A percentile compares a stretch with the other conserved stretches of the same genome.
Evolutionary conservation across 1,284 basidiomycete genomes (phyloP).

Genomic region (Vanrija humicola): DNA sequence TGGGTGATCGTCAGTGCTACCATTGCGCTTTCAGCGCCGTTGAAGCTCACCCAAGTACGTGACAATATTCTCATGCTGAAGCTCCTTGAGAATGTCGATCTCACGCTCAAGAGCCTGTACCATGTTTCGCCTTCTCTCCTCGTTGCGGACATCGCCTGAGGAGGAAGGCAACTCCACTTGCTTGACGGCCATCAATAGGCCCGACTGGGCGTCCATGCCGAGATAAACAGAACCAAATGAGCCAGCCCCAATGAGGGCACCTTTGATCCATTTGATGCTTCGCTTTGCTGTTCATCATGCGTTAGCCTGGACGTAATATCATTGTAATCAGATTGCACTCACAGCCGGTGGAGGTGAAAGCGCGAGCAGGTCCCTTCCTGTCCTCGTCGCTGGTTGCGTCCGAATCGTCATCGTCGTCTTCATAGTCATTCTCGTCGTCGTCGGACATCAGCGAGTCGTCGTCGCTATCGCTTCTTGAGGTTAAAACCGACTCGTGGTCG

Average conservation of each 20-base stretch:
- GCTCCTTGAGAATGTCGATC: conserved; percentile 89
- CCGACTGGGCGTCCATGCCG: conserved; percentile 92
- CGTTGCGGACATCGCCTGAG: conserved; percentile 71
- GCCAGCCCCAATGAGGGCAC: conserved; percentile 93
- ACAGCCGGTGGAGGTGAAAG: conserved; percentile 64
- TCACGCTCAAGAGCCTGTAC: conserved; percentile 90
- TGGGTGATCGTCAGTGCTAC: conserved; percentile 34
- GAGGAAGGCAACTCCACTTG: conserved; percentile 87
- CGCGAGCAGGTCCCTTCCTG: conserved; percentile 53
- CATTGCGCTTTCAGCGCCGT: conserved; percentile 1
- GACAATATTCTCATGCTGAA: conserved; percentile 96
- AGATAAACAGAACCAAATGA: conserved; percentile 95
- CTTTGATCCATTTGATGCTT: conserved; percentile 97
- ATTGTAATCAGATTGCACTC: conserved; percentile 23
- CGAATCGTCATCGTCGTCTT: conserved; percentile 45
- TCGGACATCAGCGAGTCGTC: conserved; percentile 39
- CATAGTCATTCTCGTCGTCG: conserved; percentile 38
- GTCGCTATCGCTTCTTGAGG: not conserved
- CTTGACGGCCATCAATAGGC: conserved; percentile 97
- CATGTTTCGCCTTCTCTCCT: conserved; percentile 93
- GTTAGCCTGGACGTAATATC: not conserved
- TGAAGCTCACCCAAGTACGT: conserved; percentile 80
- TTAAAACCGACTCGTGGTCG: conserved; percentile 19
- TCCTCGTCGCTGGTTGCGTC: conserved; percentile 43
- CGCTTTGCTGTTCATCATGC: conserved; percentile 49